Conservation (phyloP, 306 rosid genomes). For the Gastrolobium villosum region DNA sequence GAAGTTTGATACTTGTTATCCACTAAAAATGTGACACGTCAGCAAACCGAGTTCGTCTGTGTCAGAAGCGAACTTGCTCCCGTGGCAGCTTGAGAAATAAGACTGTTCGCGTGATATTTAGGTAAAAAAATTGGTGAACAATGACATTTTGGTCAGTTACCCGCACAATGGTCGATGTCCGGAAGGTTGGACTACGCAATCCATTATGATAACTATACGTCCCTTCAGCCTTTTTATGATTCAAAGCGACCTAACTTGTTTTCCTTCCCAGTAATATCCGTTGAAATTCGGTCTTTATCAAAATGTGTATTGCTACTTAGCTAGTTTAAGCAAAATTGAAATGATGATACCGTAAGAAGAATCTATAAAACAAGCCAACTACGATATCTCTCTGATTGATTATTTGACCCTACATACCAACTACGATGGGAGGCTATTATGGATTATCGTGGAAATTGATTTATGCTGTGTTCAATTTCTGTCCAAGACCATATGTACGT, state of each 20-base stretch:
- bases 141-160: no score
- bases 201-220: not conserved
- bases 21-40: no score
- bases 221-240: not conserved
- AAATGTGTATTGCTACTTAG: slow-evolving; percentile 1
- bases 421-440: not conserved
- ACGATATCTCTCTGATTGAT: not conserved
- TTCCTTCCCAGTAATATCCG: slow-evolving; percentile 13
- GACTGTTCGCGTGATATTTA: no score
- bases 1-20: no score
- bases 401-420: slow-evolving; percentile 41
- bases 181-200: not conserved
- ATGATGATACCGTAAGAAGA: slow-evolving; percentile 48
- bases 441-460: not conserved
- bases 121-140: no score
- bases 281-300: slow-evolving; percentile 50
- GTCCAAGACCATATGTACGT: not conserved
- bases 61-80: no score
- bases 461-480: not conserved
- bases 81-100: no score
- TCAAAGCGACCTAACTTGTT: not conserved
- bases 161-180: no score
- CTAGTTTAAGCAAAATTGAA: slow-evolving; percentile 29
- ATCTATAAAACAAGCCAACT: slow-evolving; percentile 35
- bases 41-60: no score